Evolutionary conservation across 2,329 filamentous ascomycete genomes (phyloP).

Genomic region (Gliomastix tumulicola): DNA sequence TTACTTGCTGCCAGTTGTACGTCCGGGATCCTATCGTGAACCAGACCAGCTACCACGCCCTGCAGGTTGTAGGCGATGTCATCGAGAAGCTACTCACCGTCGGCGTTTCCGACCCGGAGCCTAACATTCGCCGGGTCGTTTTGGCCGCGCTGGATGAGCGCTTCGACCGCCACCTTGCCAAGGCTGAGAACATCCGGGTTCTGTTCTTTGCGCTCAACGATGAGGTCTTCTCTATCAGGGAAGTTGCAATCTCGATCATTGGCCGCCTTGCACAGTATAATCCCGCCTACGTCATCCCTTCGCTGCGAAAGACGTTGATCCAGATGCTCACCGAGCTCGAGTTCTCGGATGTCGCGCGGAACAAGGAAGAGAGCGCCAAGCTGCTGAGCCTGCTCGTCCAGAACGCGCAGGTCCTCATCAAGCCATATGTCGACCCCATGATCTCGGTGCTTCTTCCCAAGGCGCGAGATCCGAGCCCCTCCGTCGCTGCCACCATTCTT

Average conservation of each 20-base stretch:
- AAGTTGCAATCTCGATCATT: conserved; percentile 94
- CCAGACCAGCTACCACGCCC: conserved; percentile 93
- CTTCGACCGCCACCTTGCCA: conserved; percentile 94
- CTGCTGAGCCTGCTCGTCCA: conserved; percentile 87
- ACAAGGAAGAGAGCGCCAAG: conserved; percentile 94
- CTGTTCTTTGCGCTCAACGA: conserved; percentile 95
- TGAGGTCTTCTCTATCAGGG: conserved; percentile 84
- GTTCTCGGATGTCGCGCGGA: conserved; percentile 87
- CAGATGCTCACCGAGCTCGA: conserved; percentile 95
- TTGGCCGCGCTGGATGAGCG: conserved; percentile 83
- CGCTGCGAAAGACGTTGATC: conserved; percentile 87
- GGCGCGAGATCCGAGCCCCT: conserved; percentile 74
- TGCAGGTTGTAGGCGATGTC: conserved; percentile 95
- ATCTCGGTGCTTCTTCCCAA: conserved; percentile 92
- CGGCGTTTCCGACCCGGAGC: conserved; percentile 84
- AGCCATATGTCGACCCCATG: conserved; percentile 95
- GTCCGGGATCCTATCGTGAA: conserved; percentile 96
- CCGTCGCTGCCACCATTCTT: conserved; percentile 90
- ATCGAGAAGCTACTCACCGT: conserved; percentile 95
- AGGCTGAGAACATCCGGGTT: conserved; percentile 94
- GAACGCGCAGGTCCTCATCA: conserved; percentile 87
- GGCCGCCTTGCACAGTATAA: conserved; percentile 87
- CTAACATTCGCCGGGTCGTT: conserved; percentile 83
- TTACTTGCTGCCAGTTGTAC: conserved; percentile 97
- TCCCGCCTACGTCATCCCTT: conserved; percentile 95